phyloP scores from a whole-genome alignment of 208 protist genomes.

The Acanthamoeba healyi region DNA sequence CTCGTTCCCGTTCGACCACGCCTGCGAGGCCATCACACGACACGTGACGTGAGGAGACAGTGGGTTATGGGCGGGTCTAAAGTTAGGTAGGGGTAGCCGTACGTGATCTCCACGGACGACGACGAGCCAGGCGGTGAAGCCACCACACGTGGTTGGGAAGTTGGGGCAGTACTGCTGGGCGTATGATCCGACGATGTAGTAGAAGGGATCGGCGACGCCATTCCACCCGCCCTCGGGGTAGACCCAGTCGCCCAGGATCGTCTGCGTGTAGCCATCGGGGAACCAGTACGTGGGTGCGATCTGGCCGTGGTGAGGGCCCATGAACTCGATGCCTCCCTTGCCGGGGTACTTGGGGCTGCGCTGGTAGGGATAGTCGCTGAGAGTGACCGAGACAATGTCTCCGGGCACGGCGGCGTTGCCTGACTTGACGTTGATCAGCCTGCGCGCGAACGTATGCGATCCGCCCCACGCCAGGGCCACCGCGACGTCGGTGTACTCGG shows the following conservation, averaged over 20 bases:
- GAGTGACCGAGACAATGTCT: not conserved
- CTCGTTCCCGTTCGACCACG: not conserved
- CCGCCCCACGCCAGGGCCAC: constrained; percentile 11
- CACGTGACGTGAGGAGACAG: no score
- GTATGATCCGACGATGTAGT: not conserved
- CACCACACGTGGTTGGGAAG: not conserved
- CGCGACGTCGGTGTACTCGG: not conserved
- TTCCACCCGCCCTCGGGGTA: constrained; percentile 33
- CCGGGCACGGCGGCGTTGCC: not conserved
- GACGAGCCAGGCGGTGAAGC: not conserved
- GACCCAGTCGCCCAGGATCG: constrained; percentile 29
- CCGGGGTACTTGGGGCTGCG: not conserved
- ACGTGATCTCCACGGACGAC: constrained; percentile 1
- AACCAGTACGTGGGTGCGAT: not conserved
- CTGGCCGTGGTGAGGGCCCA: constrained; percentile 10
- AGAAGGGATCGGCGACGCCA: not conserved
- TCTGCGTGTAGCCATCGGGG: not conserved
- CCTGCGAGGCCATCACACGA: not conserved
- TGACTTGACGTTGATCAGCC: not conserved
- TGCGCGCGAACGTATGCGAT: not conserved
- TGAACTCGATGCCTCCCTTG: constrained; percentile 22
- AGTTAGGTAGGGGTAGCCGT: not conserved
- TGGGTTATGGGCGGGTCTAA: no score
- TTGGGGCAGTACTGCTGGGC: constrained; percentile 2
- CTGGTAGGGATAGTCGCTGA: not conserved